Conservation (phyloP, 768 basidiomycete species). For the Mrakia frigida region DNA sequence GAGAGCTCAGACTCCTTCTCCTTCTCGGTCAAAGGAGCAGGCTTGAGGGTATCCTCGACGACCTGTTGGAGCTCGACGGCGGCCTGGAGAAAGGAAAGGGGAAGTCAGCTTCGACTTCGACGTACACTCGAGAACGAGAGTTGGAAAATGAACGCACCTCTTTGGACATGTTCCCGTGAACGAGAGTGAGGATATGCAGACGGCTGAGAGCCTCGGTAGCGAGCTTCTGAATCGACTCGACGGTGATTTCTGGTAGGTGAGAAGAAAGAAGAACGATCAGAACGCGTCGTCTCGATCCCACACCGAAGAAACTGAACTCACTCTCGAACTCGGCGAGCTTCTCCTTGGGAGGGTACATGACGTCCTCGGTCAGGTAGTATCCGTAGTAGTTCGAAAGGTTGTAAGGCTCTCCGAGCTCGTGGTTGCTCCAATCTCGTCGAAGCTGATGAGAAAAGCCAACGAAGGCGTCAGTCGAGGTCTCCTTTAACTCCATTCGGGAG, state of each 20-base stretch:
- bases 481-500: background rate
- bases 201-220: conserved; percentile 57
- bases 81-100: conserved; percentile 53
- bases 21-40: conserved; percentile 54
- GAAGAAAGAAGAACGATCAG: background rate
- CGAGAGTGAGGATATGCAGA: conserved; percentile 65
- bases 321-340: conserved; percentile 67
- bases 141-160: conserved; percentile 53
- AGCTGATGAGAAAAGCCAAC: conserved; percentile 49
- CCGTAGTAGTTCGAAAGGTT: conserved; percentile 69
- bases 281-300: background rate
- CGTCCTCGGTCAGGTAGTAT: conserved; percentile 53
- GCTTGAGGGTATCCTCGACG: conserved; percentile 60
- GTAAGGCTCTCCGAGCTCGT: conserved; percentile 78
- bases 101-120: background rate
- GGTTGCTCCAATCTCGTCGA: conserved; percentile 75
- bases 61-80: conserved; percentile 66
- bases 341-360: conserved; percentile 71
- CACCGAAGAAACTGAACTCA: conserved; percentile 50
- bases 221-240: conserved; percentile 64
- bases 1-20: conserved; percentile 53
- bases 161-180: conserved; percentile 76
- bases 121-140: background rate
- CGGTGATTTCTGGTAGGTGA: conserved; percentile 68
- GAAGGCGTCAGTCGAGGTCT: background rate